These are phyloP conservation scores for Candida boidinii DNA, from an alignment of 805 yeast species.

Conservation along the genomic window DNA sequence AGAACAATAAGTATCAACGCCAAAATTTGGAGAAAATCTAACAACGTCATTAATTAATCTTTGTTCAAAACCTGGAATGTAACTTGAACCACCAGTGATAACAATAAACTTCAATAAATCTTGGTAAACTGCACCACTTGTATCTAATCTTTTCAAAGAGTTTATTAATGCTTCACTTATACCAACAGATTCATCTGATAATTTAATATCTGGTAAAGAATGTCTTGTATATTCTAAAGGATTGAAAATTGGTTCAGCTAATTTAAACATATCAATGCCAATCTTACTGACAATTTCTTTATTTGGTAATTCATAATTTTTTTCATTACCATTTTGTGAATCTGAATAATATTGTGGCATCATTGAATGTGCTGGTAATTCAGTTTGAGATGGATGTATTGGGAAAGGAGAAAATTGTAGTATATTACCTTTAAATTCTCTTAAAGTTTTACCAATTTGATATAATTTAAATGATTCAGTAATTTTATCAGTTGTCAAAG, in stretches of 20 bases:
- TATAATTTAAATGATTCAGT: slow-evolving; percentile 30
- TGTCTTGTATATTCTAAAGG: slow-evolving; percentile 41
- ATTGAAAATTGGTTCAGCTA: slow-evolving; percentile 64
- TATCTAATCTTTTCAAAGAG: slow-evolving; percentile 37
- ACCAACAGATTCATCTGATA: slow-evolving; percentile 45
- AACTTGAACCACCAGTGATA: slow-evolving; percentile 53
- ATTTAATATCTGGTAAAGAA: slow-evolving; percentile 26
- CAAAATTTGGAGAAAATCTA: slow-evolving; percentile 43
- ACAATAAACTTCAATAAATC: slow-evolving; percentile 39
- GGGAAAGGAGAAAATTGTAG: slow-evolving; percentile 20
- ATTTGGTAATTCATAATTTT: slow-evolving; percentile 54
- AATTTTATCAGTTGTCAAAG: slow-evolving; percentile 12
- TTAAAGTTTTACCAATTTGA: slow-evolving; percentile 31
- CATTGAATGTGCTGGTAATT: slow-evolving; percentile 10
- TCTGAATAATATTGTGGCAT: slow-evolving; percentile 23
- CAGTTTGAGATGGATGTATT: slow-evolving; percentile 17
- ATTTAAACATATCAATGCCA: slow-evolving; percentile 42
- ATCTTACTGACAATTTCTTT: slow-evolving; percentile 36
- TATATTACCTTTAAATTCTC: slow-evolving; percentile 37
- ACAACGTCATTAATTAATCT: slow-evolving; percentile 48
- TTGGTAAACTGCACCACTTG: slow-evolving; percentile 29
- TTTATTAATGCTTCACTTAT: slow-evolving; percentile 35
- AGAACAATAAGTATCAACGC: slow-evolving; percentile 29
- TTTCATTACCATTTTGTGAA: slow-evolving; percentile 33
- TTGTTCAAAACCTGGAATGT: slow-evolving; percentile 46